A percentile compares a stretch with the other conserved stretches of the same genome.
These are phyloP conservation scores for Penicillium expansum DNA, from an alignment of 2,329 filamentous ascomycete species.

Conservation along the genomic window DNA sequence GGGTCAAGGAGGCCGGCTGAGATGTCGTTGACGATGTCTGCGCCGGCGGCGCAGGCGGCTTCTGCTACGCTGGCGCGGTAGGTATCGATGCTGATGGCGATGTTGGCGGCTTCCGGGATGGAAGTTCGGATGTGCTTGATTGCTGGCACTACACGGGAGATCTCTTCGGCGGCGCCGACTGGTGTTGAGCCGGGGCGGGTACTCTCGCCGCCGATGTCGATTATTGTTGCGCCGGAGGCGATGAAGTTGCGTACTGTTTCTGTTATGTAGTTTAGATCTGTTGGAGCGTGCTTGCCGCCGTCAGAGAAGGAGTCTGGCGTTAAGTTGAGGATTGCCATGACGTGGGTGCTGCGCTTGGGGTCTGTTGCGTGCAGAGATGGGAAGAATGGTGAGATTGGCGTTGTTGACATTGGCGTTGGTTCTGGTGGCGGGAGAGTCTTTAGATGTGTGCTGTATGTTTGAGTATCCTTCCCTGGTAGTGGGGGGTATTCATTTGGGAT, in stretches of 20 bases:
- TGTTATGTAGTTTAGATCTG: conserved; percentile 51
- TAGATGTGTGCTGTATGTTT: conserved; percentile 38
- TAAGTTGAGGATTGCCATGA: conserved; percentile 94
- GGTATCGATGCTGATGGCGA: conserved; percentile 88
- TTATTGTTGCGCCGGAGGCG: conserved; percentile 69
- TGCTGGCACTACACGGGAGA: conserved; percentile 73
- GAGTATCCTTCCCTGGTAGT: conserved; percentile 22
- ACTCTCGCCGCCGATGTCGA: conserved; percentile 92
- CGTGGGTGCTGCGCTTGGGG: conserved; percentile 60
- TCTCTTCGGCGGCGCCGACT: conserved; percentile 70
- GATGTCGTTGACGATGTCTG: conserved; percentile 93
- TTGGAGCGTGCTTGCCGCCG: conserved; percentile 63
- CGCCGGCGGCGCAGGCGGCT: conserved; percentile 71
- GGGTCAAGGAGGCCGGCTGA: conserved; percentile 77
- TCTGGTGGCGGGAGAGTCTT: conserved; percentile 35
- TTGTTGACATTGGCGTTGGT: conserved; percentile 39
- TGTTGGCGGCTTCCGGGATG: conserved; percentile 58
- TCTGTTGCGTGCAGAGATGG: conserved; percentile 59
- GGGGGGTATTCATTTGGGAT: conserved; percentile 42
- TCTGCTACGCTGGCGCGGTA: conserved; percentile 82
- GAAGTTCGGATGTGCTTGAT: conserved; percentile 67
- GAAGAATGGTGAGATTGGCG: conserved; percentile 38
- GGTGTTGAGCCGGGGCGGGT: conserved; percentile 74
- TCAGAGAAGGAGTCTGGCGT: conserved; percentile 98
- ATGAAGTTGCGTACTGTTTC: conserved; percentile 63